Percentiles rank a stretch among this genome's conserved stretches.
These are phyloP conservation scores for Oleoguttula mirabilis DNA, from an alignment of 495 filamentous ascomycete genomes.

Conservation along the genomic window DNA sequence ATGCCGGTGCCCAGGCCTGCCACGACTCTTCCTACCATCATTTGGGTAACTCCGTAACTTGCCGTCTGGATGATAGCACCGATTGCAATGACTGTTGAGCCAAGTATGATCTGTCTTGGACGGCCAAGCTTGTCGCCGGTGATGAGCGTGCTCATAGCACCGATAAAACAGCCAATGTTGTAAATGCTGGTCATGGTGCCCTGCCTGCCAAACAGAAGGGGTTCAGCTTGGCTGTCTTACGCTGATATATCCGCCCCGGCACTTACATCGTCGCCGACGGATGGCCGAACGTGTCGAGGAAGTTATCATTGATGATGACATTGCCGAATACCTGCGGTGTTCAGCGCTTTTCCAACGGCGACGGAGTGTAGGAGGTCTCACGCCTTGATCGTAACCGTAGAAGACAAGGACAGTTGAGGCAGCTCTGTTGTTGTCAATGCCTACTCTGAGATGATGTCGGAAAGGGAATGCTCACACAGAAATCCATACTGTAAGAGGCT, in stretches of 20 bases:
- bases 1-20: constrained; percentile 25
- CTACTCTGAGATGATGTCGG: too few relatives aligned
- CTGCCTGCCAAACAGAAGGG: too few relatives aligned
- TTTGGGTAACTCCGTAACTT: constrained; percentile 16
- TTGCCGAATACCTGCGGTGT: constrained; percentile 24
- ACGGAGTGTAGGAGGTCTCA: too few relatives aligned
- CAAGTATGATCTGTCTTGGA: constrained; percentile 21
- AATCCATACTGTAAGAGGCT: constrained; percentile 10
- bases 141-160: constrained; percentile 9
- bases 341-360: too few relatives aligned
- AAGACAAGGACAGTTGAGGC: constrained; percentile 11
- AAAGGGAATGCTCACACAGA: constrained; percentile 4
- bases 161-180: constrained; percentile 14
- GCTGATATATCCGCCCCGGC: too few relatives aligned
- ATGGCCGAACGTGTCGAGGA: constrained; percentile 17
- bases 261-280: constrained; percentile 26
- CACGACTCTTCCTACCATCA: constrained; percentile 22
- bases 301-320: constrained; percentile 14
- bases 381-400: constrained; percentile 13
- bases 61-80: constrained; percentile 22
- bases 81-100: constrained; percentile 17
- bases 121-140: constrained; percentile 17
- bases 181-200: constrained; percentile 49
- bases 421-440: too few relatives aligned
- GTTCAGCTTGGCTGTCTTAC: too few relatives aligned